Evolutionary conservation across 2,329 filamentous ascomycete species (phyloP), one percentile per base, ranked within the genome.

Genomic region (Aspergillus phoenicis): DNA sequence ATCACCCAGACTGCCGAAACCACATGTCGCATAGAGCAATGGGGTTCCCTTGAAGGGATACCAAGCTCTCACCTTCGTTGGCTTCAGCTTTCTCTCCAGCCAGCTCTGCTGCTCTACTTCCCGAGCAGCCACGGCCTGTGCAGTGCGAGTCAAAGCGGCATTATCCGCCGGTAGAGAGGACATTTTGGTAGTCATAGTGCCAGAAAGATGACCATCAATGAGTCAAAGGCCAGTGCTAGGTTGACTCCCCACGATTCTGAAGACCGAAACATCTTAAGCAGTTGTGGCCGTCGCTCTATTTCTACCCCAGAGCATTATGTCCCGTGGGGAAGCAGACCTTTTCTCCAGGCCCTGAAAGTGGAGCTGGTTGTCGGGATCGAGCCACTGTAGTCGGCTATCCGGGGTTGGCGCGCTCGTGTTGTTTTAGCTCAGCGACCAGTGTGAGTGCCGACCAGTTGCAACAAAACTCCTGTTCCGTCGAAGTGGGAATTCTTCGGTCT

Each of bases 1-100:
- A 73, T 79, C 77, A 22, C 77, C 77, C 48, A 79, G 64, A 60
- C 73, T 75, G 8, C 77, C 77, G 65, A 79, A 79, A 2, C 68
- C 76, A 62, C 76, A 78, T 22, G 77, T 78, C 41, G 73, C 70
- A 53, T 69, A 79, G 7, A 78, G 67, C 15, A 78, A 54, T 3
- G 64, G 61, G 8, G 62, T n/a, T 57, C 77, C 77, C 56, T 71
- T 76, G 68, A 78, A 70, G 0, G 76, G 76, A 60, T 78, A 79
- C 17, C 76, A 62, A 7, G 73, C 70, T 2, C 65, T 72, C 53
- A 77, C 64, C 33, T 70, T 76, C 59, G 66, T 75, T 1, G 76
- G 77, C 64, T 75, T 77, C 22, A 79, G 41, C n/a, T 61, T 68
- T 36, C 66, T 71, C 66, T 77, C 75, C 22, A 77, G 61, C 73